Evolutionary conservation across 768 basidiomycete genomes (phyloP).

Genomic region (Pulveroboletus sp.): DNA sequence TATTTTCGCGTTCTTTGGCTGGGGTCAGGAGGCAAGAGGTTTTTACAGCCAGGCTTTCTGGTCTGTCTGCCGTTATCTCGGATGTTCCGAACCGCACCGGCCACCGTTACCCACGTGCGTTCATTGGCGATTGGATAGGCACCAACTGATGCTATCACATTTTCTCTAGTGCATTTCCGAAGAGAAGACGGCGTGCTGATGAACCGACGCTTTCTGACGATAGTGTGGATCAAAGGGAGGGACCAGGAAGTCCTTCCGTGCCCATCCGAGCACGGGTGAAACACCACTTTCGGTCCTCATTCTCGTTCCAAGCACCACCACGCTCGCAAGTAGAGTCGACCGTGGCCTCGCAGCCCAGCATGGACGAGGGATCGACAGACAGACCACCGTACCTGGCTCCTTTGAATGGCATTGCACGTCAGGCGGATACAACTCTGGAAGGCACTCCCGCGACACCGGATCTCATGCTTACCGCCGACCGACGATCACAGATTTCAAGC

Average conservation of each 20-base stretch:
- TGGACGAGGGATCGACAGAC: not conserved
- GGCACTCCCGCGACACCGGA: not conserved
- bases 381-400: not conserved
- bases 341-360: not conserved
- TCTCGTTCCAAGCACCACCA: not conserved
- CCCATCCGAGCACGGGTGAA: not conserved
- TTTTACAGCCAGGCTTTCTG: slow-evolving; percentile 33
- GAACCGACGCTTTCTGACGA: not conserved
- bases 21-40: slow-evolving; percentile 47
- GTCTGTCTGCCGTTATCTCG: slow-evolving; percentile 18
- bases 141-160: not conserved
- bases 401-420: not conserved
- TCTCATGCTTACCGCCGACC: not conserved
- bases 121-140: not conserved
- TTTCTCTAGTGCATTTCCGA: not conserved
- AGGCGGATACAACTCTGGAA: not conserved
- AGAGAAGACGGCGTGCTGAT: not conserved
- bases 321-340: not conserved
- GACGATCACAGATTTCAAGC: not conserved
- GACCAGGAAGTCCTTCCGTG: not conserved
- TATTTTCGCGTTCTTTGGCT: slow-evolving; percentile 53
- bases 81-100: not conserved
- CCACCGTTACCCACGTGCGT: not conserved
- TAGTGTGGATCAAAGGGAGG: not conserved
- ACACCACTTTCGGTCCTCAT: not conserved